Conservation (phyloP, 164 flowering plant species). For the Dillenia suffruticosa region DNA sequence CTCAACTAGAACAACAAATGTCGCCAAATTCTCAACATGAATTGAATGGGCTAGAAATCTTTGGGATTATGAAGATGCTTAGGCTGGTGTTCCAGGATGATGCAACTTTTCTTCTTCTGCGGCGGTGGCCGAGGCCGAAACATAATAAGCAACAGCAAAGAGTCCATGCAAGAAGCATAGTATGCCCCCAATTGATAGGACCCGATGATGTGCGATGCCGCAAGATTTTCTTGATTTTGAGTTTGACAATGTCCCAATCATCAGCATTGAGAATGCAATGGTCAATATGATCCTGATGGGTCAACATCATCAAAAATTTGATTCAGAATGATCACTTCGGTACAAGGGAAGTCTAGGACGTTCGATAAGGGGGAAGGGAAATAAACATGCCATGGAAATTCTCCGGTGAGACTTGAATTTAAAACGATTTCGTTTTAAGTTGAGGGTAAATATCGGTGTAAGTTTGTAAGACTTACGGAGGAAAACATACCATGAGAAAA, state of each 20-base stretch:
- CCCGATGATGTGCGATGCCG: conserved; percentile 32
- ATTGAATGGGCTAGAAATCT: no score
- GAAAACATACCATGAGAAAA: conserved; percentile 42
- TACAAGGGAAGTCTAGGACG: no score
- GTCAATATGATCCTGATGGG: conserved; percentile 9
- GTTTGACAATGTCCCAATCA: conserved; percentile 35
- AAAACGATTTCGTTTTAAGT: not conserved
- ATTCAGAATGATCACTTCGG: no score
- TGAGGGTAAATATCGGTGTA: no score
- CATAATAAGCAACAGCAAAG: conserved; percentile 43
- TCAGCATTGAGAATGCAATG: conserved; percentile 38
- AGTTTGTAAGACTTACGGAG: no score
- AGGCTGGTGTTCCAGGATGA: not conserved
- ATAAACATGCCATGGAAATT: no score
- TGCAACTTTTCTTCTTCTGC: conserved; percentile 21
- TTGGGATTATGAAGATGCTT: no score
- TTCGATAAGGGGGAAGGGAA: no score
- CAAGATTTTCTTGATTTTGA: conserved; percentile 34
- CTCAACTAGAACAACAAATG: no score
- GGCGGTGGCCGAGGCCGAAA: conserved; percentile 39
- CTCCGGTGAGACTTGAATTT: no score
- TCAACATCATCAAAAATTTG: no score
- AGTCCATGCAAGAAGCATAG: conserved; percentile 60
- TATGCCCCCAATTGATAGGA: conserved; percentile 54
- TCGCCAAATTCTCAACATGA: no score